Evolutionary conservation across 2,329 filamentous ascomycete genomes (phyloP).

Genomic region (Xylariales sp.): DNA sequence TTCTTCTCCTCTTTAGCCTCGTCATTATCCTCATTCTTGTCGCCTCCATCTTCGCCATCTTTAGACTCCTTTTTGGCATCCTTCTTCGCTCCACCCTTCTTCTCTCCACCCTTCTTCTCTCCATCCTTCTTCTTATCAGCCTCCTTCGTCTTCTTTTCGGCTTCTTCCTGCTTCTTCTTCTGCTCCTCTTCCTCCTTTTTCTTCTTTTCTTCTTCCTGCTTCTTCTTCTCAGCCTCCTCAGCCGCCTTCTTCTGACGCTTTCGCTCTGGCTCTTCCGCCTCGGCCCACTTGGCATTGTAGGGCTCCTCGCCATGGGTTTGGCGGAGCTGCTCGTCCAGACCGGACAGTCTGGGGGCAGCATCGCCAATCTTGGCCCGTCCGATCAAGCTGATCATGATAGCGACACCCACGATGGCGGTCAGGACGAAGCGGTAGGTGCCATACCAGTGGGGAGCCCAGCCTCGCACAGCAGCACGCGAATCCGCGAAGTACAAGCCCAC

Average conservation of each 20-base stretch:
- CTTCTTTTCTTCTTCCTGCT: slow-evolving; percentile 26
- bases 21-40: slow-evolving; percentile 14
- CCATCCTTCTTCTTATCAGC: slow-evolving; percentile 28
- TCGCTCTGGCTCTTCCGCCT: slow-evolving; percentile 38
- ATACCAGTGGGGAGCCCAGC: slow-evolving; percentile 85
- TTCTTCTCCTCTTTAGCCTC: slow-evolving; percentile 20
- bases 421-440: slow-evolving; percentile 85
- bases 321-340: slow-evolving; percentile 34
- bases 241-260: slow-evolving; percentile 32
- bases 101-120: slow-evolving; percentile 20
- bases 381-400: slow-evolving; percentile 76
- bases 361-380: slow-evolving; percentile 71
- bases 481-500: slow-evolving; percentile 83
- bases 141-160: slow-evolving; percentile 27
- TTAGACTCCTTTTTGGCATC: slow-evolving; percentile 23
- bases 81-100: slow-evolving; percentile 15
- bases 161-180: slow-evolving; percentile 10
- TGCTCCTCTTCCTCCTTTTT: slow-evolving; percentile 21
- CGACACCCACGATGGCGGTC: slow-evolving; percentile 80
- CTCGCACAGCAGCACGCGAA: slow-evolving; percentile 63
- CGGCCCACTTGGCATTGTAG: slow-evolving; percentile 39
- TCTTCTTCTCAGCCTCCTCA: slow-evolving; percentile 31
- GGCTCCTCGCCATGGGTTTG: slow-evolving; percentile 28
- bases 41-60: slow-evolving; percentile 14
- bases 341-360: slow-evolving; percentile 29